Conservation (phyloP, 148 eudicot species). For the Agrostemma githago region DNA sequence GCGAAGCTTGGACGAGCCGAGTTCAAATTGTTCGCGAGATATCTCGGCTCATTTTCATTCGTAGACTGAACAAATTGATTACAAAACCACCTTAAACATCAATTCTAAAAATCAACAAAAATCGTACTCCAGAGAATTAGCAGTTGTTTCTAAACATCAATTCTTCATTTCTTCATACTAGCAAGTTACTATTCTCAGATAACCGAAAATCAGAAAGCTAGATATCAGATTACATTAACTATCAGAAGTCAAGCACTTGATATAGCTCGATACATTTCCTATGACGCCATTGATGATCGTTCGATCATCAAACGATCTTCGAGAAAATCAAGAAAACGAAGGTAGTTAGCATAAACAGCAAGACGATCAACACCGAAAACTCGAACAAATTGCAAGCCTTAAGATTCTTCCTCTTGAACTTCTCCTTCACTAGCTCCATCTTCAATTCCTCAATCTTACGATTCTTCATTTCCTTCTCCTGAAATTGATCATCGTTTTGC, state of each 20-base stretch:
- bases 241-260: background rate
- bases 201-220: no score
- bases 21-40: no score
- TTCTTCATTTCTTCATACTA: no score
- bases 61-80: no score
- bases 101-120: no score
- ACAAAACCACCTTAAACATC: no score
- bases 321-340: conserved; percentile 15
- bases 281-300: conserved; percentile 1
- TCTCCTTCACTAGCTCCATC: conserved; percentile 28
- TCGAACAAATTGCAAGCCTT: conserved; percentile 27
- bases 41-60: no score
- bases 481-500: background rate
- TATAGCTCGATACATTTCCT: background rate
- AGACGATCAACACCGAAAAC: conserved; percentile 22
- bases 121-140: no score
- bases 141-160: no score
- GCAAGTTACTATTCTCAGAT: no score
- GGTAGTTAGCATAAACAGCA: conserved; percentile 23
- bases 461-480: conserved; percentile 30
- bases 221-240: background rate
- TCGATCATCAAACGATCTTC: conserved; percentile 11
- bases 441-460: conserved; percentile 27
- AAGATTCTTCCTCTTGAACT: conserved; percentile 25
- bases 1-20: no score